Percentiles rank a stretch among this genome's conserved stretches.
phyloP scores from a whole-genome alignment of 768 basidiomycete genomes.

The Mycena leptocephala region DNA sequence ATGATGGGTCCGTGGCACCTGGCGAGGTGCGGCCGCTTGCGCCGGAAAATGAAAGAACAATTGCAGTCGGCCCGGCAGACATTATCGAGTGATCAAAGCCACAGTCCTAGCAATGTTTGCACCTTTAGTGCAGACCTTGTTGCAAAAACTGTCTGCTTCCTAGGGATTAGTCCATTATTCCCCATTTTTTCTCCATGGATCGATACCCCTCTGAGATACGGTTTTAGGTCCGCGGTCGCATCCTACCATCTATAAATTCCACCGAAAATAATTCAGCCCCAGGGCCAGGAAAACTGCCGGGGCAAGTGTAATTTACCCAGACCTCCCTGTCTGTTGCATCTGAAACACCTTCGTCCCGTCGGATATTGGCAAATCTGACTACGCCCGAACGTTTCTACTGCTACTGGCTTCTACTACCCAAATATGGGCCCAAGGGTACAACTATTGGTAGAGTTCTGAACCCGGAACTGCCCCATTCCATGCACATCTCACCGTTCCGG shows the following conservation, averaged over 20 bases:
- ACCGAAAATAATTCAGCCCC: conserved; percentile 2
- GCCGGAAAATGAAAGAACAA: no score
- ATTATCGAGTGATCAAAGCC: no score
- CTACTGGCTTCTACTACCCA: no score
- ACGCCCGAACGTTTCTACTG: neutral
- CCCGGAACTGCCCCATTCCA: no score
- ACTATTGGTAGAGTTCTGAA: no score
- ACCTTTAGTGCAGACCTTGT: neutral
- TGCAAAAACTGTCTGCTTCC: neutral
- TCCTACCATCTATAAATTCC: neutral
- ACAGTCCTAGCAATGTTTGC: no score
- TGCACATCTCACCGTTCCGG: no score
- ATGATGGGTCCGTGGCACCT: no score
- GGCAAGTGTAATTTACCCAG: neutral
- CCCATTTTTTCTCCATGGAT: neutral
- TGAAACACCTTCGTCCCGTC: conserved; percentile 1
- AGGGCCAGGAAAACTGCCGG: neutral
- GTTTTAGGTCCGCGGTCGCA: neutral
- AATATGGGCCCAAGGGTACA: no score
- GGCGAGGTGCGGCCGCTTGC: no score
- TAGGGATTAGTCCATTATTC: neutral
- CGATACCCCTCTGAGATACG: neutral
- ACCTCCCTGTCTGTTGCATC: neutral
- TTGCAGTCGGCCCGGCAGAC: no score
- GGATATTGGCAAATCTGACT: neutral